phyloP scores from a whole-genome alignment of 2,329 filamentous ascomycete species.

The Geosmithia flava region DNA sequence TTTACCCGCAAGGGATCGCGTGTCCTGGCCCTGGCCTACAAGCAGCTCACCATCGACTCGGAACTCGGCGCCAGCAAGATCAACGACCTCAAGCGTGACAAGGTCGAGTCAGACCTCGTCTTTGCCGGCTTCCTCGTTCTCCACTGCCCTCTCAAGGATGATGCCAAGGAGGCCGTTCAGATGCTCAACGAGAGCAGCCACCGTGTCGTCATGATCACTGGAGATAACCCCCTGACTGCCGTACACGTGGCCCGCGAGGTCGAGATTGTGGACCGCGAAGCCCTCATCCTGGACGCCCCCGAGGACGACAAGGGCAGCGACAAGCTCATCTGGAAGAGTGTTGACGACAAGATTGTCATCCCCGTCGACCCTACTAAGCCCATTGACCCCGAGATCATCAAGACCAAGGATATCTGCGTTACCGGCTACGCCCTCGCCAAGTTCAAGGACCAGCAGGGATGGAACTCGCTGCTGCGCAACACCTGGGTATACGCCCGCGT shows the following conservation, averaged over 20 bases:
- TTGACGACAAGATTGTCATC: slow-evolving; percentile 81
- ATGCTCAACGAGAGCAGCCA: slow-evolving; percentile 99
- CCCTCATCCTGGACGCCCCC: slow-evolving; percentile 87
- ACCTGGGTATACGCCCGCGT: slow-evolving; percentile 98
- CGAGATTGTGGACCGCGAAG: slow-evolving; percentile 93
- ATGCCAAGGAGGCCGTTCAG: slow-evolving; percentile 83
- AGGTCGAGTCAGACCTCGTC: slow-evolving; percentile 69
- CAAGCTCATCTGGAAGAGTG: slow-evolving; percentile 83
- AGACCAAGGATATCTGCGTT: slow-evolving; percentile 83
- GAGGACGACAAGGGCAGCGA: slow-evolving; percentile 76
- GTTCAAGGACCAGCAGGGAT: slow-evolving; percentile 69
- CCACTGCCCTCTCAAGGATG: slow-evolving; percentile 91
- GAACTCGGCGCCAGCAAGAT: slow-evolving; percentile 77
- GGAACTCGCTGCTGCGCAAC: slow-evolving; percentile 68
- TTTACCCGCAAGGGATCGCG: slow-evolving; percentile 93
- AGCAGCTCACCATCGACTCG: slow-evolving; percentile 69
- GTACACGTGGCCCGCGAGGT: slow-evolving; percentile 92
- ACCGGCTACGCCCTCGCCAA: slow-evolving; percentile 89
- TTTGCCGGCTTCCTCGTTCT: slow-evolving; percentile 95
- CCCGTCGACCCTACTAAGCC: slow-evolving; percentile 73
- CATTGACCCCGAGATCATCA: slow-evolving; percentile 69
- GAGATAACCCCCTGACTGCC: slow-evolving; percentile 92
- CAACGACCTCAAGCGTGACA: slow-evolving; percentile 88
- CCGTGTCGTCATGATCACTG: slow-evolving; percentile 97
- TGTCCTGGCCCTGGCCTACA: slow-evolving; percentile 88